Evolutionary conservation across 768 basidiomycete genomes (phyloP), one percentile per base, ranked within the genome.

Genomic region (Kwoniella heveanensis): DNA sequence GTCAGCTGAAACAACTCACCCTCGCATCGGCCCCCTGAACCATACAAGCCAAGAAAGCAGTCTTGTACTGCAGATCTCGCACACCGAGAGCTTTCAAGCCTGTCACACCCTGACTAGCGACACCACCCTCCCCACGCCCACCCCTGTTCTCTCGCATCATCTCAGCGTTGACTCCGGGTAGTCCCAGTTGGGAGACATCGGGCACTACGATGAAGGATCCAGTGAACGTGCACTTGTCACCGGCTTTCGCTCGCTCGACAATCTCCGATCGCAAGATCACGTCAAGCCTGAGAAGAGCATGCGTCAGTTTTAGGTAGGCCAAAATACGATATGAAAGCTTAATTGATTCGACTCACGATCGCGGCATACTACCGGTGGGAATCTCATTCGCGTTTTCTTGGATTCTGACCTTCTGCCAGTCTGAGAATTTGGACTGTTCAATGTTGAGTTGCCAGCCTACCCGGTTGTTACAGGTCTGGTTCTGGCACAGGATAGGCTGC

Each of bases 321-420:
- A n/a, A n/a, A n/a, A n/a, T n/a, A 32, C 32, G 32, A 13, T 6
- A 6, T 32, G 32, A 6, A 6, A 13, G 32, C 32, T 32, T 19
- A 10, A 29, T 30, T 54, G n/a, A n/a, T 25, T 8, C 21, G 9
- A 76, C 81, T 65, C 30, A 82, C 82, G 80, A 82, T 30, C 95
- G 88, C 27, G 96, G 96, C 96, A 98, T 99, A 2, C 90, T 91
- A 1, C 96, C 96, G 0, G 95, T 98, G 1, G 96, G 96, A 61
- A 99, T 98, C 81, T 98, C 96, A 26, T 94, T 96, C 10, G 95
- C 89, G 73, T 97, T 98, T 82, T 99, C 96, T 76, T 99, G 96
- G 49, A 99, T 97, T 48, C 96, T 88, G 52, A 98, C 93, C 80
- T 97, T 97, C 80, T 99, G 96, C 96, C 96, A 98, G 78, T 99